Evolutionary conservation across 768 basidiomycete species (phyloP).

Genomic region (Tephrocybe sp.): DNA sequence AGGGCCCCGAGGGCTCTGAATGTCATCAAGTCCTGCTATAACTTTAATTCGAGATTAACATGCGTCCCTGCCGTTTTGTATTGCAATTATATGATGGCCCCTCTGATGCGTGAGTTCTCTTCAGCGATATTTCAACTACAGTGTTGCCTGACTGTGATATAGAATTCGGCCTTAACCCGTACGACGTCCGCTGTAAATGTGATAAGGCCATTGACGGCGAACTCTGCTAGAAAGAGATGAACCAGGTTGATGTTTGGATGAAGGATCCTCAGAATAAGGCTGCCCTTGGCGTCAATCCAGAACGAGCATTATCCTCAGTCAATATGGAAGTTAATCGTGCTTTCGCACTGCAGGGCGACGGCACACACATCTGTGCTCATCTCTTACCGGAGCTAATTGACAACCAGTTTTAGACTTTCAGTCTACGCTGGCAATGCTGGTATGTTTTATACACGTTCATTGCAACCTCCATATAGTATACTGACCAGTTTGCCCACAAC

Average conservation of each 20-base stretch:
- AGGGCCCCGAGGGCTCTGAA: constrained; percentile 67
- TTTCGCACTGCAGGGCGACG: constrained; percentile 82
- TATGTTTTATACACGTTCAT: constrained; percentile 27
- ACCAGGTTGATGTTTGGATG: constrained; percentile 87
- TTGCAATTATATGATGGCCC: constrained; percentile 73
- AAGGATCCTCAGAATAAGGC: constrained; percentile 75
- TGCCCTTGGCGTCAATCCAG: constrained; percentile 69
- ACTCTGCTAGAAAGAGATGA: constrained; percentile 77
- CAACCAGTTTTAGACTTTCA: constrained; percentile 76
- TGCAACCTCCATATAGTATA: background rate
- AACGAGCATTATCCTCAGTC: constrained; percentile 63
- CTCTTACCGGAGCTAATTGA: constrained; percentile 81
- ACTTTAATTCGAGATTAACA: constrained; percentile 52
- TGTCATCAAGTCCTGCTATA: constrained; percentile 79
- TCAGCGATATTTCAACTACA: background rate
- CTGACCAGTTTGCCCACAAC: constrained; percentile 3
- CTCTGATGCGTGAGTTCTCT: constrained; percentile 61
- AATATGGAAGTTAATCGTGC: constrained; percentile 79
- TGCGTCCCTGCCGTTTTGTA: constrained; percentile 77
- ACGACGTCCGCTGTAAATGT: constrained; percentile 80
- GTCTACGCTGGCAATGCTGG: constrained; percentile 89
- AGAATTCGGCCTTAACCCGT: constrained; percentile 80
- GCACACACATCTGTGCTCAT: constrained; percentile 76
- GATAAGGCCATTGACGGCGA: constrained; percentile 67
- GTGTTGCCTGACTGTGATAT: background rate